These are phyloP conservation scores for Diplodia corticola DNA, from an alignment of 2,329 filamentous ascomycete species.

Conservation along the genomic window DNA sequence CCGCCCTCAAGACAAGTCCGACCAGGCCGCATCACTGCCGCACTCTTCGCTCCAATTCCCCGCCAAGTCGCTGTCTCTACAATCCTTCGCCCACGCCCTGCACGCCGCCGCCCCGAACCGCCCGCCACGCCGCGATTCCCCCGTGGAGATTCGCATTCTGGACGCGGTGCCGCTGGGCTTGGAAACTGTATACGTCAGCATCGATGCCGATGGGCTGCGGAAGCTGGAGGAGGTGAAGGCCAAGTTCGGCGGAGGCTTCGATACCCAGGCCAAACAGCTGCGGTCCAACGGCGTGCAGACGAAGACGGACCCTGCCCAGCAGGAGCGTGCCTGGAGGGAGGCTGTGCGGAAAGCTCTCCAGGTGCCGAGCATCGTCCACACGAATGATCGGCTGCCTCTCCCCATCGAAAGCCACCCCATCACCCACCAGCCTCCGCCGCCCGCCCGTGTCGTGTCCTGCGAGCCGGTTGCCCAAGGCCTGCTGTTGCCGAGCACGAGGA, in stretches of 20 bases:
- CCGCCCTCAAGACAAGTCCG: conserved; percentile 43
- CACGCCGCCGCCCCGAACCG: conserved; percentile 75
- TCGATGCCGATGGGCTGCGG: conserved; percentile 78
- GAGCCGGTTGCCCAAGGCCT: conserved; percentile 91
- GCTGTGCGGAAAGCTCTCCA: conserved; percentile 71
- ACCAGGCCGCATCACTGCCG: conserved; percentile 47
- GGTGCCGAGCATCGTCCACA: conserved; percentile 74
- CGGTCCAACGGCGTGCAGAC: conserved; percentile 36
- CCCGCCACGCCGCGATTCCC: conserved; percentile 69
- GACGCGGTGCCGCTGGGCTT: conserved; percentile 78
- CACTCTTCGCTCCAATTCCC: conserved; percentile 80
- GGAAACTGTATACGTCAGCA: conserved; percentile 81
- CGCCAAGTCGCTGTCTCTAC: conserved; percentile 69
- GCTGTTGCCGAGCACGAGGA: conserved; percentile 73
- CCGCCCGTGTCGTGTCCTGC: conserved; percentile 86
- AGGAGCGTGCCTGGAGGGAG: conserved; percentile 39
- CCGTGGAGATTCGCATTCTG: conserved; percentile 80
- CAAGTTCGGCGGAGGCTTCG: conserved; percentile 71
- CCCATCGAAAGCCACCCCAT: conserved; percentile 77
- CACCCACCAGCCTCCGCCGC: conserved; percentile 79
- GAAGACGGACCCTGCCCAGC: conserved; percentile 26
- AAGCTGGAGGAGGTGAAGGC: conserved; percentile 81
- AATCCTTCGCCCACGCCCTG: conserved; percentile 74
- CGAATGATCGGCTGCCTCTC: conserved; percentile 79
- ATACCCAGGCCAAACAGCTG: conserved; percentile 16